Evolutionary conservation across 495 filamentous ascomycete species (phyloP).

Genomic region (Lophiotrema nucula): DNA sequence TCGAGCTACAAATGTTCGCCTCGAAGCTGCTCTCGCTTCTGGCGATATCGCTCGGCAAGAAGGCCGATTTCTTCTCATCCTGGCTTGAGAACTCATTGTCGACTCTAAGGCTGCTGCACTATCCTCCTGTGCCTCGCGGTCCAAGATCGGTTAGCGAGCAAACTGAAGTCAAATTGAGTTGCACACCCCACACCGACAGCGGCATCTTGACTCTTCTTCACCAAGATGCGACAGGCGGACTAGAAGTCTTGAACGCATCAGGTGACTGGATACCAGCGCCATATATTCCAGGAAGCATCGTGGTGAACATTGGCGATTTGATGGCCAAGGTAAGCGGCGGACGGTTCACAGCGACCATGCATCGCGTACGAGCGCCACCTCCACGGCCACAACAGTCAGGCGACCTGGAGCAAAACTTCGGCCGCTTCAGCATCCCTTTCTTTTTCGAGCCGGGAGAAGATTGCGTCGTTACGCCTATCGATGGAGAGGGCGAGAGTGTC

Average conservation of each 20-base stretch:
- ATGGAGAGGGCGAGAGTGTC: conserved; percentile 37
- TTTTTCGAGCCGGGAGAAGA: conserved; percentile 51
- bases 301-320: conserved; percentile 55
- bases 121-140: conserved; percentile 38
- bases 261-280: conserved; percentile 49
- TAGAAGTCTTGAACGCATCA: conserved; percentile 46
- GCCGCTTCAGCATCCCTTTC: conserved; percentile 49
- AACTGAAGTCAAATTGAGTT: conserved; percentile 38
- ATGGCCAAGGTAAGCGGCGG: conserved; percentile 45
- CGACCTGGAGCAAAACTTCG: conserved; percentile 28
- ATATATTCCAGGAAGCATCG: conserved; percentile 46
- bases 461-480: conserved; percentile 44
- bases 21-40: conserved; percentile 45
- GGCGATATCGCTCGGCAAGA: conserved; percentile 44
- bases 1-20: conserved; percentile 46
- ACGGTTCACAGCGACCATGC: conserved; percentile 50
- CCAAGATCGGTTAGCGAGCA: not conserved
- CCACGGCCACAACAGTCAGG: not conserved
- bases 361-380: conserved; percentile 43
- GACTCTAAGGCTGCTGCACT: conserved; percentile 48
- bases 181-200: conserved; percentile 49
- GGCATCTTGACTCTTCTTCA: conserved; percentile 48
- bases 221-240: conserved; percentile 45
- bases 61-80: conserved; percentile 41
- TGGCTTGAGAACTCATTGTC: conserved; percentile 46